Evolutionary conservation across 768 basidiomycete genomes (phyloP), one percentile per base, ranked within the genome.

Genomic region (Rhizopogon salebrosus): DNA sequence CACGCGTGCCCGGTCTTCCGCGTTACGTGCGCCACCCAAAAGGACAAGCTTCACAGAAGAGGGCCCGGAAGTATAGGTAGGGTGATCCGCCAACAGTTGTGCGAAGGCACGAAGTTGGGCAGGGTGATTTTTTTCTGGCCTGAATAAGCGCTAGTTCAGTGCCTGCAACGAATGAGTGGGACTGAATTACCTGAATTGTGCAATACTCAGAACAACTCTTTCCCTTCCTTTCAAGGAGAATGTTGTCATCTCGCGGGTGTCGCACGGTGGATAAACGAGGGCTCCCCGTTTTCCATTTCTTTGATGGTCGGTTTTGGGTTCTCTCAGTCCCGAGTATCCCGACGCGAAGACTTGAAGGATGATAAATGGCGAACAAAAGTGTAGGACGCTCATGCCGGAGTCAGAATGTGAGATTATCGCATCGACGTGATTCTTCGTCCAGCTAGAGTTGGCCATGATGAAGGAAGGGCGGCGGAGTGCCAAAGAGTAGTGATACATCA

Each of bases 101-200:
- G 77, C 69, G 55, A 97, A 83, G 0, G 93, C 82, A 13, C 69
- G 73, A 10, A 98, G 68, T 65, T 98, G 97, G 4, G 80, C 78
- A 1, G 80, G 70, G 52, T 98, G 95, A 61, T 97, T 90, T 66
- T 99, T 99, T 72, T 99, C 97, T 2, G 97, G 97, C 31, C 91
- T 92, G 53, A 27, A 34, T 16, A 9, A 35, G 14, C 27, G 5
- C 24, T 18, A 6, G 13, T 52, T 27, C 40, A 39, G 31, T 18
- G n/a, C 29, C 27, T 39, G 16, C 31, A n/a, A 13, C 3, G 41
- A 8, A 16, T 18, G 23, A 2, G 20, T 23, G 49, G 23, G 38
- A 42, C 79, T 20, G 4, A 46, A 22, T 14, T 49, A 92, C 92
- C 95, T 73, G 69, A 98, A 99, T 67, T 98, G 97, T 3, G 95